phyloP scores from a whole-genome alignment of 106 monocot genomes.

The Gastrodia elata region DNA sequence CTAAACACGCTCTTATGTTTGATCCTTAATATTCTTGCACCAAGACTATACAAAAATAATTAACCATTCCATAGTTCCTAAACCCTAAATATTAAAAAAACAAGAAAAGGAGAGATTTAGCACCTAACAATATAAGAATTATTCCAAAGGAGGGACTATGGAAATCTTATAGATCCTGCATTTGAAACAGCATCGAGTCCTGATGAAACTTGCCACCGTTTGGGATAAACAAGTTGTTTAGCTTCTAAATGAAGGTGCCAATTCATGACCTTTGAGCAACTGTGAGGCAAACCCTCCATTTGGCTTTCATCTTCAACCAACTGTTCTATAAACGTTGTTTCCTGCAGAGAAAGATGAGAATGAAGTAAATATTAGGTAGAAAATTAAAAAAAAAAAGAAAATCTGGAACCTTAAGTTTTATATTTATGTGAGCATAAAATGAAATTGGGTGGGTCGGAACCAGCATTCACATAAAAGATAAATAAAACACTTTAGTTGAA shows the following conservation, averaged over 20 bases:
- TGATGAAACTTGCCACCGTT: constrained; percentile 45
- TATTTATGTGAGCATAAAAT: not conserved
- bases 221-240: constrained; percentile 51
- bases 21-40: too few species aligned
- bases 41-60: too few species aligned
- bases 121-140: not conserved
- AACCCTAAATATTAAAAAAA: not conserved
- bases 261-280: constrained; percentile 77
- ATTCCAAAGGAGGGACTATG: not conserved
- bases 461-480: not conserved
- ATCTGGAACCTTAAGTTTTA: not conserved
- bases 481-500: not conserved
- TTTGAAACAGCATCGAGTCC: constrained; percentile 53
- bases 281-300: constrained; percentile 76
- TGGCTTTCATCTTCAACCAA: constrained; percentile 96
- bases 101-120: not conserved
- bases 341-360: constrained; percentile 35
- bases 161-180: not conserved
- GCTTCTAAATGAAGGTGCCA: constrained; percentile 90
- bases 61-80: not conserved
- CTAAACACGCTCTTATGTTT: too few species aligned
- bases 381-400: not conserved
- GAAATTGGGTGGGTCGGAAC: not conserved
- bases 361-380: not conserved
- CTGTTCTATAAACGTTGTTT: constrained; percentile 91